phyloP scores from a whole-genome alignment of 163 green algal species.

The Chloromonas sp. region DNA sequence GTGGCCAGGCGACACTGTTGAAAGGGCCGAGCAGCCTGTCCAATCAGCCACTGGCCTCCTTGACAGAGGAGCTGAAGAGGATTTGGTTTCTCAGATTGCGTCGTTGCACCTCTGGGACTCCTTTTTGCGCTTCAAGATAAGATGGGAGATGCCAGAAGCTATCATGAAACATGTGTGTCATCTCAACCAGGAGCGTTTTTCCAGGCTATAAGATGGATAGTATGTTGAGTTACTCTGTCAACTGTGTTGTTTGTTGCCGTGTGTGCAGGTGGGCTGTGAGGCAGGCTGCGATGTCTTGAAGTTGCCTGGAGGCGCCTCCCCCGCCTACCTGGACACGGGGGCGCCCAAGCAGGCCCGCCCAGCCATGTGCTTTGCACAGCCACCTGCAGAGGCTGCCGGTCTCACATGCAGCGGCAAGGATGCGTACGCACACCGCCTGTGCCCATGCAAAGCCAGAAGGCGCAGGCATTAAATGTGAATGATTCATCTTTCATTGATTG shows the following conservation, averaged over 20 bases:
- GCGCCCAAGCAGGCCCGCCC: conserved; percentile 57
- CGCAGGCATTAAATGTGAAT: too few species aligned
- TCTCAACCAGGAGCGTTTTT: not conserved
- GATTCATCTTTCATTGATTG: too few species aligned
- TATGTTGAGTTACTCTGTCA: not conserved
- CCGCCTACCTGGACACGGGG: conserved; percentile 45
- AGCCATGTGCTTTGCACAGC: conserved; percentile 49
- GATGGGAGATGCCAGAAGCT: not conserved
- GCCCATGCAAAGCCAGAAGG: conserved; percentile 25
- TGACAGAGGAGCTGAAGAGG: too few species aligned
- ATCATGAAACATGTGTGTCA: not conserved
- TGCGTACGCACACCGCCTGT: conserved; percentile 34
- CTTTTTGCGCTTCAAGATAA: too few species aligned
- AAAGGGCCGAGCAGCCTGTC: too few species aligned
- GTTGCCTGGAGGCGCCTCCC: conserved; percentile 14
- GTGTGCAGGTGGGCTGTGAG: conserved; percentile 44
- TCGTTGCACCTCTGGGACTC: too few species aligned
- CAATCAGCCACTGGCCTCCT: too few species aligned
- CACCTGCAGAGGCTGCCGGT: not conserved
- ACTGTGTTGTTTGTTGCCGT: not conserved
- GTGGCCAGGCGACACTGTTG: not conserved
- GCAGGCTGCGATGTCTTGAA: conserved; percentile 31
- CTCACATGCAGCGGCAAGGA: conserved; percentile 27
- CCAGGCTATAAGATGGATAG: not conserved
- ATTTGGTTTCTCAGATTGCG: too few species aligned